Base-by-base conservation (phyloP, 2,329 filamentous ascomycete species). In the Exophiala mesophila region DNA sequence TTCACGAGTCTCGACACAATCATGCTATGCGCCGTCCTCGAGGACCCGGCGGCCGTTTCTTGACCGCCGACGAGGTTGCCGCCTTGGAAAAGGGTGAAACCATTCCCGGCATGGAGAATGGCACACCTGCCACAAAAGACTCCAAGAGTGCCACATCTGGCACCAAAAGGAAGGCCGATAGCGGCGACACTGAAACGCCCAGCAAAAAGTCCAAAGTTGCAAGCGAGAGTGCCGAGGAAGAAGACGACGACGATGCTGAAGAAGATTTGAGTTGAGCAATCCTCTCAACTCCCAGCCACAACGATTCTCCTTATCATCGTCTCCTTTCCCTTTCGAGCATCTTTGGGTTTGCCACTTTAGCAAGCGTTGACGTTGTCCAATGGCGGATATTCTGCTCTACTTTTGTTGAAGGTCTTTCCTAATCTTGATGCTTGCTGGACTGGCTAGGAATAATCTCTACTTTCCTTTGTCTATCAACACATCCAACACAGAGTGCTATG, bases 1-100 rank as follows among this genome's bases (percentile, higher is more conserved):
- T 98, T 21, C 92, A 98, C 67, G 92, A 98, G 63, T 97, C 90
- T 18, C 78, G 92, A 59, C 92, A 98, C 65, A 97, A 97, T 60
- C 92, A 98, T 65, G 92, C 92, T 7, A 98, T 98, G 92, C 82
- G 92, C 44, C 76, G 92, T 57, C 92, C 92, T 19, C 80, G 92
- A 61, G 92, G 92, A 12, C 92, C 92, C 1, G 92, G 92, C 39
- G 92, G 92, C 16, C 83, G 92, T 17, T 98, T 98, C 73, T 70
- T 98, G 63, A 98, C 92, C 0, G 90, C 92, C 1, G 92, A 97
- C 44, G 92, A 98, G 63, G 89, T 96, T 3, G 88, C 88, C 4
- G 83, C 85, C 37, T 88, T 95, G 72, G 89, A 95, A 59, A 78
- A 80, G 55, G 76, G 73, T 16, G 52, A 54, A 8, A 44, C 66